These are phyloP conservation scores for Leishmania aethiopica DNA, from an alignment of 208 protist genomes.

Conservation along the genomic window DNA sequence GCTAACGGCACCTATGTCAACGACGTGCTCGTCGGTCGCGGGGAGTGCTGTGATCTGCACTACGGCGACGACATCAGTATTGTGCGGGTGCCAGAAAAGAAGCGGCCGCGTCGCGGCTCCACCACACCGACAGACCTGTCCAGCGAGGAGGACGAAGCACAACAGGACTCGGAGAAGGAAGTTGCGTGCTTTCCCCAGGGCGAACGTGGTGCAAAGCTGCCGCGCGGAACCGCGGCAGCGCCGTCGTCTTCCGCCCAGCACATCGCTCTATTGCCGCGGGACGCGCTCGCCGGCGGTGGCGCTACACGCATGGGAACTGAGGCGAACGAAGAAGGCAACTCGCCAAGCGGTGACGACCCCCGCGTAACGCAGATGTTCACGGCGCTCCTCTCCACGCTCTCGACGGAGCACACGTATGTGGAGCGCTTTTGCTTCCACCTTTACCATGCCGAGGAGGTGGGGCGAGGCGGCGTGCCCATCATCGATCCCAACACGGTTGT, in stretches of 20 bases:
- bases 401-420: conserved; percentile 35
- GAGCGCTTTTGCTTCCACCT: conserved; percentile 54
- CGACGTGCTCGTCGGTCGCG: conserved; percentile 54
- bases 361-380: conserved; percentile 28
- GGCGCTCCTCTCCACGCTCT: conserved; percentile 21
- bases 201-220: background rate
- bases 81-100: conserved; percentile 46
- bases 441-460: conserved; percentile 34
- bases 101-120: background rate
- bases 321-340: background rate
- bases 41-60: conserved; percentile 43
- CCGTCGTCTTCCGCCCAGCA: background rate
- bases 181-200: background rate
- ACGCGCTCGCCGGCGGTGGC: background rate
- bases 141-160: conserved; percentile 12
- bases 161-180: conserved; percentile 1
- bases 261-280: background rate
- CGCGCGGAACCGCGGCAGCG: background rate
- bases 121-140: background rate
- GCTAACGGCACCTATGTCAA: conserved; percentile 85
- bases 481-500: background rate
- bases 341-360: background rate
- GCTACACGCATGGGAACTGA: background rate
- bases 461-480: background rate
- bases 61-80: conserved; percentile 69